These are phyloP conservation scores for Globisporangium nunn DNA, from an alignment of 352 stramenopile species.

Conservation along the genomic window DNA sequence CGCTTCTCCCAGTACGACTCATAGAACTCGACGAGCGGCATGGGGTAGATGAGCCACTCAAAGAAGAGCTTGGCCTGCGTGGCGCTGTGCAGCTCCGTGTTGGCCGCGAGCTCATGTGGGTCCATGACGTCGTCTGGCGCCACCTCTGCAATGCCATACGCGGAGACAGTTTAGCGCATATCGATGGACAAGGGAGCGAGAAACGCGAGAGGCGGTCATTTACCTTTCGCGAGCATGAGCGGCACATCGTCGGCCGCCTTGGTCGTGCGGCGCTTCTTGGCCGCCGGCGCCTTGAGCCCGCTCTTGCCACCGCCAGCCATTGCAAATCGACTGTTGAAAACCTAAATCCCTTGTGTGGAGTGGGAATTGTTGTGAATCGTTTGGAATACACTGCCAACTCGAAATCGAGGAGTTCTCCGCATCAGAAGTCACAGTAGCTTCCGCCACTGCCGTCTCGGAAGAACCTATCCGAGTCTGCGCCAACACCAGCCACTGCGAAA, in stretches of 20 bases:
- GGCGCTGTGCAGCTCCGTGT: constrained; percentile 57
- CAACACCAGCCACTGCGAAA: neutral
- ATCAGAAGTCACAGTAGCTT: neutral
- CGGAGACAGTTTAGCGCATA: neutral
- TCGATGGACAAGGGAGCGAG: too few relatives aligned
- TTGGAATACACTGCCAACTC: too few relatives aligned
- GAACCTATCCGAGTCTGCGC: neutral
- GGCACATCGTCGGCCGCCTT: constrained; percentile 25
- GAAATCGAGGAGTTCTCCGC: too few relatives aligned
- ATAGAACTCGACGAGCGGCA: constrained; percentile 88
- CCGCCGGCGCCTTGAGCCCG: constrained; percentile 13
- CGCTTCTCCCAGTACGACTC: constrained; percentile 91
- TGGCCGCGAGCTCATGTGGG: constrained; percentile 42
- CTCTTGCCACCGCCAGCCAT: constrained; percentile 31
- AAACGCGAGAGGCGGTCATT: neutral
- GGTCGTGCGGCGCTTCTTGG: constrained; percentile 54
- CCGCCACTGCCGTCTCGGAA: neutral
- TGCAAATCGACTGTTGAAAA: neutral
- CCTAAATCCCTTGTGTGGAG: too few relatives aligned
- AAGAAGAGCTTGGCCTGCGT: constrained; percentile 70
- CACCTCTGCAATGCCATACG: constrained; percentile 12
- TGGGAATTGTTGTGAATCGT: too few relatives aligned
- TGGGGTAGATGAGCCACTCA: constrained; percentile 82
- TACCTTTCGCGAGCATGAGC: constrained; percentile 29
- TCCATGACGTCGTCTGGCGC: constrained; percentile 45